Evolutionary conservation across 148 eudicot genomes (phyloP).

Genomic region (Amaranthus palmeri): DNA sequence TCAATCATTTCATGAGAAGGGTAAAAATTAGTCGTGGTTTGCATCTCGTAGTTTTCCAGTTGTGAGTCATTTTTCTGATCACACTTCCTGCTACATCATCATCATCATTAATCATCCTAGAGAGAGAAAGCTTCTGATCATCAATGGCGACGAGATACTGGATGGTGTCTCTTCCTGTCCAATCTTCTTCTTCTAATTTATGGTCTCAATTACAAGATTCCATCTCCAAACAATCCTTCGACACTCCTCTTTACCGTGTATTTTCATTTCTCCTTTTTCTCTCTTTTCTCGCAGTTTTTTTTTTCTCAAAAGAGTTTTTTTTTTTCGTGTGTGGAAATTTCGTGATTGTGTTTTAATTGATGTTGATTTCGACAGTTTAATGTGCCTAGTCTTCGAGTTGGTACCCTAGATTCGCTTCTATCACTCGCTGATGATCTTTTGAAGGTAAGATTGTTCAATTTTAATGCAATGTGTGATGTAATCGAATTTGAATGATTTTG

Average conservation of each 20-base stretch:
- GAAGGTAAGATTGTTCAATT: slow-evolving; percentile 40
- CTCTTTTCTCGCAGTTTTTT: not conserved
- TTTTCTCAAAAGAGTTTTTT: no score
- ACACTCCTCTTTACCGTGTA: slow-evolving; percentile 83
- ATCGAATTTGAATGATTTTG: not conserved
- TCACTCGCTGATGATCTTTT: slow-evolving; percentile 84
- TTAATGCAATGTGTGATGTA: not conserved
- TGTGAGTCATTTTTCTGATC: slow-evolving; percentile 3
- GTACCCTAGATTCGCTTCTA: slow-evolving; percentile 81
- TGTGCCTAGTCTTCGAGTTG: slow-evolving; percentile 95
- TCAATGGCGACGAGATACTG: slow-evolving; percentile 88
- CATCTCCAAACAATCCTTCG: slow-evolving; percentile 82
- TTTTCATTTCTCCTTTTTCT: not conserved
- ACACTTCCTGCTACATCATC: not conserved
- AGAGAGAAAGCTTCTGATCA: slow-evolving; percentile 13
- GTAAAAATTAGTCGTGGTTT: not conserved
- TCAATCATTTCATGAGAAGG: not conserved
- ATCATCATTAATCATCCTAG: not conserved
- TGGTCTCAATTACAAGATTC: slow-evolving; percentile 80
- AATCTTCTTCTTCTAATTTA: slow-evolving; percentile 46
- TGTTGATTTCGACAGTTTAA: slow-evolving; percentile 55
- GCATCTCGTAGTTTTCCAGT: not conserved
- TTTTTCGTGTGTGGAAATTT: not conserved
- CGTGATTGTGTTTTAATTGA: not conserved
- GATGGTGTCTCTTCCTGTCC: slow-evolving; percentile 85